Evolutionary conservation across 306 rosid genomes (phyloP), one percentile per base, ranked within the genome.

Genomic region (Casuarina equisetifolia): DNA sequence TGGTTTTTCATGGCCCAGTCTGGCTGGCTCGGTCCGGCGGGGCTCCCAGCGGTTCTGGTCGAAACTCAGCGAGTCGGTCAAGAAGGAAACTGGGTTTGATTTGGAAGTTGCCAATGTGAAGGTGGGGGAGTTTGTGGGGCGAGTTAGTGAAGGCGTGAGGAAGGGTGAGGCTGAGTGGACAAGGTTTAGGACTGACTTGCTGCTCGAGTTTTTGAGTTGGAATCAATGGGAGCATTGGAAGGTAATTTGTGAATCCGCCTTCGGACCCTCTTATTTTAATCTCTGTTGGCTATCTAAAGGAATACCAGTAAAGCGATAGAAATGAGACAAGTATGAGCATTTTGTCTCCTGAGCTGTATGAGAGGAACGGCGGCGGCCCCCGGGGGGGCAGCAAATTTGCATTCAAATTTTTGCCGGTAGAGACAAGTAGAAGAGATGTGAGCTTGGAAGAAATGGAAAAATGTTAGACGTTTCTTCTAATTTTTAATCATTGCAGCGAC

Each of bases 11-110:
- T 92, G 90, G 92, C 63, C 38, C 63, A 70, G 72, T 42, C 84
- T 91, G 43, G 15, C 74, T 44, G 84, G 59, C 39, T 89, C 97
- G 0, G 52, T 95, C 51, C 83, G 76, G 77, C 91, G 85, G 36
- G 97, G 96, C 35, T 89, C 93, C 10, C 86, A 52, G 83, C 89
- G 85, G 70, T 91, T 95, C 73, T 92, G 96, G 89, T 76, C 80
- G 46, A 85, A 81, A 64, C 86, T 92, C 20, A 85, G 91, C 1
- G 91, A 92, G 74, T 78, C 77, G 54, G 73, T 88, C 84, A 91
- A 89, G 89, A 88, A 86, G 78, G 97, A 95, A 79, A 85, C 91
- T 53, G 96, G 97, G 85, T 72, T 95, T 82, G 96, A 85, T 83
- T 77, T 89, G 83, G 85, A 81, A 43, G 84, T 72, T 64, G 84